Conservation (phyloP, 2,329 filamentous ascomycete species). For the Thermochaetoides dissita region DNA sequence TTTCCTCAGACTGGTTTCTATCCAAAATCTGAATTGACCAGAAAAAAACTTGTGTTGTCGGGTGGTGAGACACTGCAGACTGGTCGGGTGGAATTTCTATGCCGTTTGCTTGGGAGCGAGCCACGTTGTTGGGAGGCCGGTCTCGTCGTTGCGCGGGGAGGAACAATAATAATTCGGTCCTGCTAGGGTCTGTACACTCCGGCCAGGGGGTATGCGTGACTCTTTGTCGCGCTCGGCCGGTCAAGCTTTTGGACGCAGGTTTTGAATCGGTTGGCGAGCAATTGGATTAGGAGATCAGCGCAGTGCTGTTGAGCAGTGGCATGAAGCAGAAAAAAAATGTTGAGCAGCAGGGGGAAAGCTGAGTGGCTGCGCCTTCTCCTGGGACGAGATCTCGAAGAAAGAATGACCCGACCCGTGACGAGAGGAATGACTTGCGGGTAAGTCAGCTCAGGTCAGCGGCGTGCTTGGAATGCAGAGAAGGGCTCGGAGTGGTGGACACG, state of each 20-base stretch:
- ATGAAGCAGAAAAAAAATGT: constrained; percentile 8
- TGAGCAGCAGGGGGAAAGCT: constrained; percentile 6
- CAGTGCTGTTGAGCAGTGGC: constrained; percentile 3
- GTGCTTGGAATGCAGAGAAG: too few species aligned
- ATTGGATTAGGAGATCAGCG: constrained; percentile 5
- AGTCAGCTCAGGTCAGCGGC: neutral
- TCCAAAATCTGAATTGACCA: constrained; percentile 9
- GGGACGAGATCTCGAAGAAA: constrained; percentile 8
- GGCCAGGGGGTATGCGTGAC: constrained; percentile 4
- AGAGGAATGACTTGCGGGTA: constrained; percentile 10
- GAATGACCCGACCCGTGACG: constrained; percentile 2
- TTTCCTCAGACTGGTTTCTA: constrained; percentile 3
- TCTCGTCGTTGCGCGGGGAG: constrained; percentile 11
- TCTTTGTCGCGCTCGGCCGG: constrained; percentile 9
- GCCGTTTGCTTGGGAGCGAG: constrained; percentile 9
- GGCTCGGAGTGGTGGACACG: constrained; percentile 2
- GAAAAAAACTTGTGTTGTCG: constrained; percentile 4
- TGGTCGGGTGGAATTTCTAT: too few species aligned
- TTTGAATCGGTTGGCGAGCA: constrained; percentile 9
- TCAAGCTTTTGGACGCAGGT: constrained; percentile 5
- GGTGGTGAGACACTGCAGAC: neutral
- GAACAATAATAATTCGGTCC: constrained; percentile 17
- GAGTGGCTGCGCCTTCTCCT: constrained; percentile 13
- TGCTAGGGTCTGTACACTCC: constrained; percentile 9
- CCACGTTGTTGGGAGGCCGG: too few species aligned